Percentiles rank a stretch among this genome's conserved stretches.
Conservation (phyloP, 257 asterid species). For the Leonotis leonurus region DNA sequence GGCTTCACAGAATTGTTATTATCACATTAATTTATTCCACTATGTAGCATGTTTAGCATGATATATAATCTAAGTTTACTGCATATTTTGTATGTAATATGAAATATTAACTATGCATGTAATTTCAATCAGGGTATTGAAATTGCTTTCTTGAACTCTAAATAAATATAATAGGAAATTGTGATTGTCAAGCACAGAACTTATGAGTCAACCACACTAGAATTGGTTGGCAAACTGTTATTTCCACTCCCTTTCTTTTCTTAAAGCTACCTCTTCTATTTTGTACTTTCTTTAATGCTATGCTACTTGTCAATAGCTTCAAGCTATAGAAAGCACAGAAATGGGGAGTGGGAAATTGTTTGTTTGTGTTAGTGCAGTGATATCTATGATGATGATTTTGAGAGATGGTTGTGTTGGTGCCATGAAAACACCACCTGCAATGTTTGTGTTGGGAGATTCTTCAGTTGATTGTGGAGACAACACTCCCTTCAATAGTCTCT, state of each 20-base stretch:
- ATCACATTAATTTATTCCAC: background rate
- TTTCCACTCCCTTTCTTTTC: background rate
- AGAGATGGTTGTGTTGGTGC: constrained; percentile 10
- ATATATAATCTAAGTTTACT: background rate
- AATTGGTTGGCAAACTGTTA: background rate
- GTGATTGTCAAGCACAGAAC: constrained; percentile 16
- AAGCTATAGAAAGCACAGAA: background rate
- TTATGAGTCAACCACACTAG: constrained; percentile 21
- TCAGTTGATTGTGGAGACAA: constrained; percentile 66
- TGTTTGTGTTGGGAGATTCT: constrained; percentile 63
- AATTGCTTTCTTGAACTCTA: background rate
- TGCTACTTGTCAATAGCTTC: background rate
- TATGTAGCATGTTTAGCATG: constrained; percentile 6
- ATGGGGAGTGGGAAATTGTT: constrained; percentile 16
- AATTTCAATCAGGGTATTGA: background rate
- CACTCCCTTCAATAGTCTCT: constrained; percentile 39
- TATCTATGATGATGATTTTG: constrained; percentile 3
- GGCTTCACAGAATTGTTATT: constrained; percentile 41
- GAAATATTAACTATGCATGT: background rate
- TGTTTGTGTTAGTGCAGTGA: background rate
- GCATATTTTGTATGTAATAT: background rate
- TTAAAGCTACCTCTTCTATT: background rate
- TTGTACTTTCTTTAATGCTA: background rate
- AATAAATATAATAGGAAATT: background rate
- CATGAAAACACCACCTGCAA: constrained; percentile 25